phyloP scores from a whole-genome alignment of 768 basidiomycete species.

The Leccinellum luteum region DNA sequence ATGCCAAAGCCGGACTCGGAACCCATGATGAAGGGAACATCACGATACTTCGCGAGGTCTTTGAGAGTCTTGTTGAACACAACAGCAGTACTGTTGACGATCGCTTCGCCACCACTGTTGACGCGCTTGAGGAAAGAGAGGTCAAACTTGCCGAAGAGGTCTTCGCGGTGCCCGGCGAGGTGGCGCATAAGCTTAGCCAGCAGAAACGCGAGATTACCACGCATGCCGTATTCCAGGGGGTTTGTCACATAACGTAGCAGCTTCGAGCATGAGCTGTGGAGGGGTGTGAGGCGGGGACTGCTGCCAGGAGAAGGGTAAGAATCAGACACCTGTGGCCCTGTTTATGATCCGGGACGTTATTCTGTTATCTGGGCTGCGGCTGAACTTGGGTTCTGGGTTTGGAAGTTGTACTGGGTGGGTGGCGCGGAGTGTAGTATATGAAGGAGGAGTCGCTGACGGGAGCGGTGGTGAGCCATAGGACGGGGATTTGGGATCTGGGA shows the following conservation, averaged over 20 bases:
- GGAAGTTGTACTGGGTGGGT: conserved; percentile 44
- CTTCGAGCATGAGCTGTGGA: conserved; percentile 28
- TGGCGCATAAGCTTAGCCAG: not conserved
- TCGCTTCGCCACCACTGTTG: not conserved
- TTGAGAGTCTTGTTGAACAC: not conserved
- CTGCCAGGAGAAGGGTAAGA: no score
- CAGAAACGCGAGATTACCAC: not conserved
- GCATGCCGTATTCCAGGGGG: no score
- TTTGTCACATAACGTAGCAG: no score
- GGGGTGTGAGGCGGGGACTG: not conserved
- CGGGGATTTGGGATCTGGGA: conserved; percentile 27
- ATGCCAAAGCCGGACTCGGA: conserved; percentile 34
- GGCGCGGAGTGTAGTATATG: conserved; percentile 19
- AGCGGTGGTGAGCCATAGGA: conserved; percentile 47
- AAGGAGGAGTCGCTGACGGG: conserved; percentile 31
- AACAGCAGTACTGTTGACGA: not conserved
- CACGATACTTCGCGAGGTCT: conserved; percentile 8
- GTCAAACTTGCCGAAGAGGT: conserved; percentile 26
- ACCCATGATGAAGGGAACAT: conserved; percentile 15
- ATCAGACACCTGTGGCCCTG: conserved; percentile 45
- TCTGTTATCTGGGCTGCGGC: conserved; percentile 40
- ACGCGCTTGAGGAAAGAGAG: conserved; percentile 15
- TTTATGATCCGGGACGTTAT: conserved; percentile 44
- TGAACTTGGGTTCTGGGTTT: conserved; percentile 42
- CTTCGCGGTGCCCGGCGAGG: conserved; percentile 4